Evolutionary conservation across 1,284 basidiomycete species (phyloP), one percentile per base, ranked within the genome.

Genomic region (Cronartium quercuum): DNA sequence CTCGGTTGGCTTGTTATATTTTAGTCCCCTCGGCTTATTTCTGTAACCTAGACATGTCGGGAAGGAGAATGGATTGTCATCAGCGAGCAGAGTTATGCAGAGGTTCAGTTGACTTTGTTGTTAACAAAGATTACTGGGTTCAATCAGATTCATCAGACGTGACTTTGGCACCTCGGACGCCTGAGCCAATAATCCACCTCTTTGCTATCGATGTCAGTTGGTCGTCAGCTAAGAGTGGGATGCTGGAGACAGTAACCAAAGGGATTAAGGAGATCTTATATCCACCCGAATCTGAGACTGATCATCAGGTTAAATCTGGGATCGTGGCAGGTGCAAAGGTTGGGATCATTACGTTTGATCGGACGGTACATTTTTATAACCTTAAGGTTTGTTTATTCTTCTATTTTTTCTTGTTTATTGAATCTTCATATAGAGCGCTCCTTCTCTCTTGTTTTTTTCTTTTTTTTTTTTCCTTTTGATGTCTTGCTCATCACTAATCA

Each of bases 101-200:
- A 81, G 96, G 96, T 9, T 95, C 93, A 0, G 87, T 98, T 76
- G 96, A 98, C 82, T 96, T 98, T 79, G 83, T 85, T 15, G 94
- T 95, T 4, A 87, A 91, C 0, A 85, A 88, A 77, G 88, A 90
- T 74, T 98, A 98, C 82, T 94, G 92, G 91, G 90, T 92, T 2
- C 86, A 86, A 66, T 88, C 29, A 78, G 82, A 76, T 77, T 79
- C 38, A 73, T 83, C 21, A 80, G 81, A n/a, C 34, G 38, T 40
- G 82, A 84, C 62, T 84, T 84, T 9, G 78, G 76, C 4, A 66
- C 79, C 82, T 47, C 85, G 91, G 75, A 79, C 82, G 70, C 94
- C 94, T 0, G 80, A 83, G 57, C 87, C 90, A 0, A 84, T 97
- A 80, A 87, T 88, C 65, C 90, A 89, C 79, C 83, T 98, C n/a